These are phyloP conservation scores for Coccinonectria pachysandricola DNA, from an alignment of 2,329 filamentous ascomycete genomes.

Conservation along the genomic window DNA sequence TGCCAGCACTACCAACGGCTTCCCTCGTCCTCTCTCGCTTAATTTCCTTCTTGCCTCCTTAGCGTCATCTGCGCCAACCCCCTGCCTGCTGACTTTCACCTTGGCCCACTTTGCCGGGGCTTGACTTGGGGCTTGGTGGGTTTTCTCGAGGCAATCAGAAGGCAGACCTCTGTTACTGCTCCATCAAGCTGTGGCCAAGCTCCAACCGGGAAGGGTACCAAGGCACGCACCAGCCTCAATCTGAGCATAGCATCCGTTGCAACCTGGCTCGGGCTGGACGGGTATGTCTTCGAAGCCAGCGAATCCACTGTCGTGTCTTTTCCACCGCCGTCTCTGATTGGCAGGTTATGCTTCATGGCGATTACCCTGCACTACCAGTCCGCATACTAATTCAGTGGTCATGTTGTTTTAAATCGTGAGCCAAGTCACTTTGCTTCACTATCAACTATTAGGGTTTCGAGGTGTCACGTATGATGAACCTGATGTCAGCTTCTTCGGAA, in stretches of 20 bases:
- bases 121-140: constrained; percentile 6
- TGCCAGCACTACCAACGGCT: constrained; percentile 24
- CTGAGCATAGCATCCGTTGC: background rate
- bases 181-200: background rate
- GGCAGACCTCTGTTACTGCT: background rate
- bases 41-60: constrained; percentile 26
- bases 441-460: no score
- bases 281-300: constrained; percentile 1
- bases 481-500: no score
- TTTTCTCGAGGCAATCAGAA: no score
- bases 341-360: constrained; percentile 1
- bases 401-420: no score
- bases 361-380: no score
- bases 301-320: constrained; percentile 1
- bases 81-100: constrained; percentile 11
- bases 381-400: no score
- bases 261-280: no score
- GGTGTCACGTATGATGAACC: no score
- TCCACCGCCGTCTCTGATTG: background rate
- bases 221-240: background rate
- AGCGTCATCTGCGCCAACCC: constrained; percentile 17
- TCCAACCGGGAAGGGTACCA: background rate
- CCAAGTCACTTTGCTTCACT: no score
- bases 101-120: constrained; percentile 10
- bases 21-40: constrained; percentile 24